Evolutionary conservation across 2,329 filamentous ascomycete genomes (phyloP).

Genomic region (Endocalyx cinctus): DNA sequence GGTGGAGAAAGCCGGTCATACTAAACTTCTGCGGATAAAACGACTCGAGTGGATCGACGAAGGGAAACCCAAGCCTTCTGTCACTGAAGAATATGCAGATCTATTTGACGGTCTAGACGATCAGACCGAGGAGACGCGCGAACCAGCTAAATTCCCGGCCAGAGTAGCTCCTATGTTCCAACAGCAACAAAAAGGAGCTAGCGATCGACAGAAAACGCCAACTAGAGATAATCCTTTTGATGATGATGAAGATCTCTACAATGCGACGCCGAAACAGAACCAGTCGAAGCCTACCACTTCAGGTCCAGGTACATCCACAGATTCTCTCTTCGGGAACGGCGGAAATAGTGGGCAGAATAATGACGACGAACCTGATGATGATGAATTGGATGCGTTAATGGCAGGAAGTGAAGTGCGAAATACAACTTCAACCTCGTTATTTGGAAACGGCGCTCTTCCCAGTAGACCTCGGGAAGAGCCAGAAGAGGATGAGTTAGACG

Average conservation of each 20-base stretch:
- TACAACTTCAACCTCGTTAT: slow-evolving; percentile 13
- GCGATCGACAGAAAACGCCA: slow-evolving; percentile 27
- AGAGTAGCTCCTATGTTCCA: slow-evolving; percentile 36
- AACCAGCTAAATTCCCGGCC: slow-evolving; percentile 24
- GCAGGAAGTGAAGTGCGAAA: slow-evolving; percentile 39
- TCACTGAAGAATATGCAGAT: slow-evolving; percentile 26
- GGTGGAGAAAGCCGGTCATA: slow-evolving; percentile 90
- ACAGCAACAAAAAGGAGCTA: slow-evolving; percentile 23
- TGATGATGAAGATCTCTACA: slow-evolving; percentile 51
- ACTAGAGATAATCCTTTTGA: slow-evolving; percentile 30
- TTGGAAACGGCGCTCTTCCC: slow-evolving; percentile 11
- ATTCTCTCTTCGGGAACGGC: slow-evolving; percentile 20
- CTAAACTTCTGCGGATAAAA: slow-evolving; percentile 68
- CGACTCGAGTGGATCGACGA: slow-evolving; percentile 83
- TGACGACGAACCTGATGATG: slow-evolving; percentile 28
- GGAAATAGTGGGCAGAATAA: slow-evolving; percentile 7
- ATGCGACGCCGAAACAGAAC: slow-evolving; percentile 47
- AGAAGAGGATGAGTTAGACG: slow-evolving; percentile 40
- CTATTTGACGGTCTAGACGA: slow-evolving; percentile 20
- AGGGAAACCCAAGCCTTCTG: slow-evolving; percentile 47
- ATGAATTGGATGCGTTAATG: slow-evolving; percentile 49
- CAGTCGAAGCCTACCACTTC: slow-evolving; percentile 14
- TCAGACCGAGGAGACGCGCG: slow-evolving; percentile 21
- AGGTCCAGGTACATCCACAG: no score
- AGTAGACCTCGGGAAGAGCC: slow-evolving; percentile 13